Evolutionary conservation across 352 stramenopile species (phyloP).

Genomic region (Lagenidium giganteum): DNA sequence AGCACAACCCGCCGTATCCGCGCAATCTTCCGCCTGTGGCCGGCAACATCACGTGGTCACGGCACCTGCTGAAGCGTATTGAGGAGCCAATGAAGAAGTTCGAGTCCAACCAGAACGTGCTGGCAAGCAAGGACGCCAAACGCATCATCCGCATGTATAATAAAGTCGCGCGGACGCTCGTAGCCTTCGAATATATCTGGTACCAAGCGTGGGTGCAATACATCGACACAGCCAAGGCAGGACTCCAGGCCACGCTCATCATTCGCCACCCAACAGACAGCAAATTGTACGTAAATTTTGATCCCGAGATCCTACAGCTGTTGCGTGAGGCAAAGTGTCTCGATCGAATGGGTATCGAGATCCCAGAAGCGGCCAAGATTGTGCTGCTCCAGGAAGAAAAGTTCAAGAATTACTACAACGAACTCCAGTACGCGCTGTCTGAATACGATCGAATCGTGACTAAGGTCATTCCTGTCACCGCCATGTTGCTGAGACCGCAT

Average conservation of each 20-base stretch:
- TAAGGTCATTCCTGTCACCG: constrained; percentile 97
- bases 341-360: constrained; percentile 98
- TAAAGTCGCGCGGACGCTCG: constrained; percentile 96
- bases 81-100: constrained; percentile 99
- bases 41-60: constrained; percentile 98
- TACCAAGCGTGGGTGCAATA: constrained; percentile 98
- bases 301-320: constrained; percentile 97
- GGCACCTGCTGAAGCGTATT: constrained; percentile 97
- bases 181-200: constrained; percentile 99
- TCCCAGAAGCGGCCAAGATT: constrained; percentile 97
- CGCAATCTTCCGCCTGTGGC: constrained; percentile 96
- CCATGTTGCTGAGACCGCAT: constrained; percentile 93
- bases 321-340: constrained; percentile 97
- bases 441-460: constrained; percentile 97
- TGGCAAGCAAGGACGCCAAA: constrained; percentile 96
- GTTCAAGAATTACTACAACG: constrained; percentile 99
- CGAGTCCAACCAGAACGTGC: constrained; percentile 96
- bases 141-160: constrained; percentile 99
- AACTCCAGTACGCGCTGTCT: constrained; percentile 95
- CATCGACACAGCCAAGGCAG: constrained; percentile 97
- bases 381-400: constrained; percentile 98
- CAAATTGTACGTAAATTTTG: constrained; percentile 99
- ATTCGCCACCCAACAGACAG: constrained; percentile 98
- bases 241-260: constrained; percentile 97
- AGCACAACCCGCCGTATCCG: constrained; percentile 95